These are phyloP conservation scores for Oryza nivara DNA, from an alignment of 176 grass and related monocot genomes.

Conservation along the genomic window DNA sequence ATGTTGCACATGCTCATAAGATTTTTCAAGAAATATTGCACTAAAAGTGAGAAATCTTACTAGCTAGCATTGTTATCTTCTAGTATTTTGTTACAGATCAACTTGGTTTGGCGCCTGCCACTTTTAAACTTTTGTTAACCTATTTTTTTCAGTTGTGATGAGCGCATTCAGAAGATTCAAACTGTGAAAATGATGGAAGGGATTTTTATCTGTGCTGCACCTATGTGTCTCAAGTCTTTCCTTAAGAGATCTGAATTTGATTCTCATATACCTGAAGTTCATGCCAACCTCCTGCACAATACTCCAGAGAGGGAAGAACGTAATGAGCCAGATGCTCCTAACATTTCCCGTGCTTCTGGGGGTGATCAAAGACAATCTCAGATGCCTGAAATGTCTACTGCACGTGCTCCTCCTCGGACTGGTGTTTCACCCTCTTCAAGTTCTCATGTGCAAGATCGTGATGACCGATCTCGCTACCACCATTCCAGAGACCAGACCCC, in stretches of 20 bases:
- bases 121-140: conserved; percentile 41
- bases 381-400: conserved; percentile 79
- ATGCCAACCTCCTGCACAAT: conserved; percentile 67
- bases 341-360: conserved; percentile 53
- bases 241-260: conserved; percentile 80
- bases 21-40: background rate
- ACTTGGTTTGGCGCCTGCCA: background rate
- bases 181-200: conserved; percentile 97
- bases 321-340: conserved; percentile 67
- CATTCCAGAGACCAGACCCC: conserved; percentile 68
- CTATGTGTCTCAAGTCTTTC: conserved; percentile 95
- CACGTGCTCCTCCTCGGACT: conserved; percentile 62
- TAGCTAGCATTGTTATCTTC: background rate
- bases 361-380: conserved; percentile 63
- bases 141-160: conserved; percentile 75
- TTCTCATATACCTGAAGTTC: conserved; percentile 68
- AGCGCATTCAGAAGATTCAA: conserved; percentile 98
- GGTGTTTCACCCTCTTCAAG: conserved; percentile 66
- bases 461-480: conserved; percentile 61
- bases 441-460: conserved; percentile 66
- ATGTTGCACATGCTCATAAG: conserved; percentile 4
- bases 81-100: conserved; percentile 3
- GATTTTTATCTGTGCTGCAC: conserved; percentile 94
- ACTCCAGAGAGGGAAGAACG: conserved; percentile 57
- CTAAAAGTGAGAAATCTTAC: background rate